Percentiles rank a stretch among this genome's conserved stretches.
phyloP scores from a whole-genome alignment of 306 rosid species.

The Arachis hypogaea region DNA sequence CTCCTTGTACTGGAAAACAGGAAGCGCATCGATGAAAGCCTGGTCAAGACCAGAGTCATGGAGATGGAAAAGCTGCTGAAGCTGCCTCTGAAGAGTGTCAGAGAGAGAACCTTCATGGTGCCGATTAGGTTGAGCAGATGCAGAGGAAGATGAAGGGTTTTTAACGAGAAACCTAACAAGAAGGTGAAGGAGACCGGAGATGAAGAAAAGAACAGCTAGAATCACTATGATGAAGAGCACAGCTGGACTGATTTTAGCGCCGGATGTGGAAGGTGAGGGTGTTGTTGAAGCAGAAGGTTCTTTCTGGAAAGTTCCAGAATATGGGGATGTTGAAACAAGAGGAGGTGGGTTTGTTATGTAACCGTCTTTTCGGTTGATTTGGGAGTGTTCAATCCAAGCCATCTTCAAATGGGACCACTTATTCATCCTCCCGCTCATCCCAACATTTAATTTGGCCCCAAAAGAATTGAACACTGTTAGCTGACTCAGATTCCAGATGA shows the following conservation, averaged over 20 bases:
- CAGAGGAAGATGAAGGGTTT: conserved; percentile 64
- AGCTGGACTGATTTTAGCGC: conserved; percentile 80
- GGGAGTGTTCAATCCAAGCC: conserved; percentile 62
- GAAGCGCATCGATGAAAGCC: conserved; percentile 84
- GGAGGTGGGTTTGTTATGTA: conserved; percentile 64
- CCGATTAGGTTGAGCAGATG: conserved; percentile 58
- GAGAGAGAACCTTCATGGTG: conserved; percentile 70
- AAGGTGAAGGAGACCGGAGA: conserved; percentile 83
- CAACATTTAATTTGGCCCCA: not conserved
- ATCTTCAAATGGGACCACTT: conserved; percentile 65
- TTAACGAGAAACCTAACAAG: conserved; percentile 80
- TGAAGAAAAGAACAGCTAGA: conserved; percentile 80
- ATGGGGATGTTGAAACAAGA: conserved; percentile 51
- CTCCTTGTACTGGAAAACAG: conserved; percentile 80
- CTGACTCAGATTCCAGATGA: conserved; percentile 23
- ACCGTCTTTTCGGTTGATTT: conserved; percentile 61
- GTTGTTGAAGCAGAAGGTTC: conserved; percentile 51
- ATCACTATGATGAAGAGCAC: conserved; percentile 80
- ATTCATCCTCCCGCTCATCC: conserved; percentile 48
- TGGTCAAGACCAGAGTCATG: conserved; percentile 92
- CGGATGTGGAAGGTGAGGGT: conserved; percentile 47
- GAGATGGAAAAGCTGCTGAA: conserved; percentile 85
- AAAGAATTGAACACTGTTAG: too few relatives aligned
- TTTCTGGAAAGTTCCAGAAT: conserved; percentile 45
- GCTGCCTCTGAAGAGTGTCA: conserved; percentile 82